Conservation (phyloP, 1,284 basidiomycete genomes). For the Ganoderma meredithae region DNA sequence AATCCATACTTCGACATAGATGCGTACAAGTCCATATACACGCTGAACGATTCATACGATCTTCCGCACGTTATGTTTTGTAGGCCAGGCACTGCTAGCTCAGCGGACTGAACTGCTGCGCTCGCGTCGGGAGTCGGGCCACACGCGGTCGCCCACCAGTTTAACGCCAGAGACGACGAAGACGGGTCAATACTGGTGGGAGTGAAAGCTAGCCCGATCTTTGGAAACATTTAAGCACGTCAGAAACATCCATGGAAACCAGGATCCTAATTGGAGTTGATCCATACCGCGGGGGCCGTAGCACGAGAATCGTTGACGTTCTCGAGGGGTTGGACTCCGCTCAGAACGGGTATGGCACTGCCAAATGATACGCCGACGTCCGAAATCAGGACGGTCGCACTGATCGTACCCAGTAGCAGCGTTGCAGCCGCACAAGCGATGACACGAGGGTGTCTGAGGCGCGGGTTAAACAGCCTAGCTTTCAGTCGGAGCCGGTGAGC, state of each 20-base stretch:
- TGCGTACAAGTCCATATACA: slow-evolving; percentile 18
- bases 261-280: too few relatives aligned
- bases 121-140: background rate
- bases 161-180: slow-evolving; percentile 14
- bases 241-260: background rate
- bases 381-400: slow-evolving; percentile 11
- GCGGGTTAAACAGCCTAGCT: background rate
- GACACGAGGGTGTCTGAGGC: slow-evolving; percentile 13
- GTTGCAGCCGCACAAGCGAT: slow-evolving; percentile 9
- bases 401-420: slow-evolving; percentile 12
- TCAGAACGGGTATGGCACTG: slow-evolving; percentile 11
- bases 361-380: slow-evolving; percentile 17
- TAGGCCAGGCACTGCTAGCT: slow-evolving; percentile 1
- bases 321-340: slow-evolving; percentile 6
- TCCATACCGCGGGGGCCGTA: background rate
- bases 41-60: slow-evolving; percentile 10
- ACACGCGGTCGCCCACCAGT: slow-evolving; percentile 21
- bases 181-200: slow-evolving; percentile 13
- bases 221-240: background rate
- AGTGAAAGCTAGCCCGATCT: slow-evolving; percentile 15
- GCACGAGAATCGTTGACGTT: background rate
- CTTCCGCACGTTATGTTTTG: slow-evolving; percentile 10
- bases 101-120: background rate
- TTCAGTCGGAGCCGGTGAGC: background rate
- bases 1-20: background rate